phyloP scores from a whole-genome alignment of 2,329 filamentous ascomycete genomes.

The Alternaria sp. region DNA sequence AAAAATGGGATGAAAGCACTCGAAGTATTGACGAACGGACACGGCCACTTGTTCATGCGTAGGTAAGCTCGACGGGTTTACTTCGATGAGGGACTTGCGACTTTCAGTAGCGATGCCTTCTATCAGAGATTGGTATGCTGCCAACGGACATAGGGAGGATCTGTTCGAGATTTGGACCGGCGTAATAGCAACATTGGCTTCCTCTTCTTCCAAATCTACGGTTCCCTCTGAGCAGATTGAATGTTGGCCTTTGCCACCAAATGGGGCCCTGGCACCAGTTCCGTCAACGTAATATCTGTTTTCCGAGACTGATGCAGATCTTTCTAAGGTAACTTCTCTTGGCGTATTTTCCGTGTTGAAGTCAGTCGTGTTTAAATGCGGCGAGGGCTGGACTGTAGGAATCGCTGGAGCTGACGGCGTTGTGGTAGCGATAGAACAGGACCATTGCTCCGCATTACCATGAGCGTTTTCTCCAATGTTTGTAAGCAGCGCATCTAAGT shows the following conservation, averaged over 20 bases:
- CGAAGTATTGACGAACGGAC: conserved; percentile 37
- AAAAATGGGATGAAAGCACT: conserved; percentile 37
- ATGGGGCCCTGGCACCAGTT: conserved; percentile 23
- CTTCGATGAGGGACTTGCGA: conserved; percentile 5
- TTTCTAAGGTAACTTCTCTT: not conserved
- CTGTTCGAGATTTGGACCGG: not conserved
- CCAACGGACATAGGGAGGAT: not conserved
- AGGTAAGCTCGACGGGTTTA: conserved; percentile 27
- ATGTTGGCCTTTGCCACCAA: conserved; percentile 18
- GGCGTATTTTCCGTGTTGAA: not conserved
- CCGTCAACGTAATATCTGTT: conserved; percentile 25
- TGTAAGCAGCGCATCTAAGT: conserved; percentile 14
- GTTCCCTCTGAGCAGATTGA: not conserved
- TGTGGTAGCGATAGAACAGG: not conserved
- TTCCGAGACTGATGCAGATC: conserved; percentile 12
- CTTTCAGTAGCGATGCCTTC: conserved; percentile 12
- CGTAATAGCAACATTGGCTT: not conserved
- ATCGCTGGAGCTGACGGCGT: not conserved
- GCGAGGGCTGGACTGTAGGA: conserved; percentile 7
- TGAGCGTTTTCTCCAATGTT: not conserved
- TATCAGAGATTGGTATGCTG: conserved; percentile 13
- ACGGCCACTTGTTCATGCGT: conserved; percentile 26
- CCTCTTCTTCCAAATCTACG: not conserved
- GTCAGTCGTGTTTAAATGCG: conserved; percentile 1
- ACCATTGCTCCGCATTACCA: not conserved